Base-by-base conservation (phyloP, 2,329 filamentous ascomycete genomes). In the Elsinoe australis region DNA sequence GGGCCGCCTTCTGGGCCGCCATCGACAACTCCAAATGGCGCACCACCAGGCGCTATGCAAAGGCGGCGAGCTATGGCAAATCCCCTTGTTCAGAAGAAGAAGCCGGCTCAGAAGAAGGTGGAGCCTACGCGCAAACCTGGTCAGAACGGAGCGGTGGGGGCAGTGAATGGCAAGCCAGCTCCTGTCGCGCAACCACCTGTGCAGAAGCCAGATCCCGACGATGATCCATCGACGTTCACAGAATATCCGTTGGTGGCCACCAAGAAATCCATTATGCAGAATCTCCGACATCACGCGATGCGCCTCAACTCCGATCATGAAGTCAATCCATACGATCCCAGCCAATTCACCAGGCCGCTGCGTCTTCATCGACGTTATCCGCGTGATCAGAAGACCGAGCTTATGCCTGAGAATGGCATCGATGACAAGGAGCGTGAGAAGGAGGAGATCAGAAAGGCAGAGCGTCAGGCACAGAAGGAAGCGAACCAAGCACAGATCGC, bases 401-500 rank as follows among this genome's bases (percentile, higher is more conserved):
- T 49, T 12, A 28, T 21, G 4, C 32, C 33, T 26, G 70, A 64
- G 18, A 56, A 53, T 3, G 56, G 62, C 48, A 64, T 82, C 47
- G 85, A 87, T 28, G 85, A 88, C 56, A 75, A 75, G 53, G 78
- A 82, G 56, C 70, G 76, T 10, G 78, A 80, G 59, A 70, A 71
- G 51, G 64, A 76, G 49, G 77, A 79, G 55, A 71, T 70, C 3
- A 69, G 71, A 28, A 75, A 85, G 63, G 84, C 83, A 0, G 87
- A 94, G 55, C 82, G 86, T 48, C 87, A 94, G 54, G 86, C 85
- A 19, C 85, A 94, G 61, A 82, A 86, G 15, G 88, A 90, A 14
- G 78, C 87, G 29, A 92, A 95, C 56, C 75, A 90, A 60, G 89
- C 92, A 26, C 87, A 94, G 66, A 96, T 98, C 59, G 92, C 92